Evolutionary conservation across 1,139 yeast species (phyloP).

Genomic region (Yamadazyma kanchanaburiensis): DNA sequence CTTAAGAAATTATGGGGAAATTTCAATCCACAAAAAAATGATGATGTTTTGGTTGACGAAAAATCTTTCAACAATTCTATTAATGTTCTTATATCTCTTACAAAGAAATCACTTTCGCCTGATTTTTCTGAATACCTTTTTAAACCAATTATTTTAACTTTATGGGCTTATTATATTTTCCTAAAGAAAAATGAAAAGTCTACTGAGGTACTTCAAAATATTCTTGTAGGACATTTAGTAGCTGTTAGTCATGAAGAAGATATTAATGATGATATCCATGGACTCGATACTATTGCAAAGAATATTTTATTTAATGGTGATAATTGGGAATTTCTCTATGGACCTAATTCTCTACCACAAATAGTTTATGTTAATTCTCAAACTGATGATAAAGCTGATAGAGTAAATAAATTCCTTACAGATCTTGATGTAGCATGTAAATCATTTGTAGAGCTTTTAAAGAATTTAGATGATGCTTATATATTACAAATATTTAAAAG

Average conservation of each 20-base stretch:
- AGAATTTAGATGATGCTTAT: constrained; percentile 43
- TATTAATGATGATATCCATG: constrained; percentile 16
- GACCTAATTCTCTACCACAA: constrained; percentile 55
- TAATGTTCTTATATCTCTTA: constrained; percentile 62
- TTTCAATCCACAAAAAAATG: constrained; percentile 30
- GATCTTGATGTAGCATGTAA: constrained; percentile 52
- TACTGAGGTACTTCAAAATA: constrained; percentile 41
- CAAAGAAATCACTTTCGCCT: constrained; percentile 46
- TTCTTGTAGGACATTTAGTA: constrained; percentile 48
- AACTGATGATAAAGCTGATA: constrained; percentile 18
- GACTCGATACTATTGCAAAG: constrained; percentile 36
- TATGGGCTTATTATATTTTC: constrained; percentile 66
- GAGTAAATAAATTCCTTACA: constrained; percentile 30
- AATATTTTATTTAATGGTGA: constrained; percentile 45
- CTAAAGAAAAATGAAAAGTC: constrained; percentile 37
- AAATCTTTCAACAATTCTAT: constrained; percentile 56
- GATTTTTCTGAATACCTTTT: constrained; percentile 44
- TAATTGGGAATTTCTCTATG: constrained; percentile 50
- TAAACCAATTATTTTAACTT: constrained; percentile 38
- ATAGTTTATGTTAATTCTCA: constrained; percentile 22
- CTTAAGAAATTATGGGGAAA: constrained; percentile 45
- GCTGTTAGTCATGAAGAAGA: constrained; percentile 26
- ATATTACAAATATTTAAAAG: constrained; percentile 48
- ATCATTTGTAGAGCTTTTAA: constrained; percentile 45
- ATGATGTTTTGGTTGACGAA: constrained; percentile 36